phyloP scores from a whole-genome alignment of 2,329 filamentous ascomycete genomes.

The Trematosphaeria pertusa region DNA sequence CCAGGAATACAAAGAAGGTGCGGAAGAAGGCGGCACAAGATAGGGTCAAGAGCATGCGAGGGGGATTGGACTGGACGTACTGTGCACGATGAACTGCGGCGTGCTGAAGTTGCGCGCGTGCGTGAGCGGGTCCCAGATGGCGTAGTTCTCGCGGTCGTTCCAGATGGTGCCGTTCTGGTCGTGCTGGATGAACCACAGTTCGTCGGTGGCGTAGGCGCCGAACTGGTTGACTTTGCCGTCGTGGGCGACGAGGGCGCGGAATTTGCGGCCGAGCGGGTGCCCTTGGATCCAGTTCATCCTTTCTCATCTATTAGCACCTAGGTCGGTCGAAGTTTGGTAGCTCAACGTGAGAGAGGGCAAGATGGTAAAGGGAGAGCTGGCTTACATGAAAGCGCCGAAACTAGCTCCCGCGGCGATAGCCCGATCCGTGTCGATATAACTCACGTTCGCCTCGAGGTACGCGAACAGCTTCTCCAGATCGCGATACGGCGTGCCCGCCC shows the following conservation, averaged over 20 bases:
- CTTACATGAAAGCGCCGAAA: slow-evolving; percentile 52
- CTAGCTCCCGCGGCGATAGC: slow-evolving; percentile 75
- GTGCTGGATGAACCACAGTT: slow-evolving; percentile 60
- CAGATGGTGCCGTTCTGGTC: slow-evolving; percentile 51
- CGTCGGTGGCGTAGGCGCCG: slow-evolving; percentile 57
- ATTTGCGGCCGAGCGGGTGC: slow-evolving; percentile 78
- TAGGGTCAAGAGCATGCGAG: too few relatives aligned
- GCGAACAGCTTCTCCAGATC: slow-evolving; percentile 83
- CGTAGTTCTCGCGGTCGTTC: slow-evolving; percentile 57
- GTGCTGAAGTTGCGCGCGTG: slow-evolving; percentile 76
- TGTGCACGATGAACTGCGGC: slow-evolving; percentile 89
- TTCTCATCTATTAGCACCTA: too few relatives aligned
- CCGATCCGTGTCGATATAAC: slow-evolving; percentile 72
- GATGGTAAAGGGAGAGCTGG: too few relatives aligned
- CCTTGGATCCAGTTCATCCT: slow-evolving; percentile 83
- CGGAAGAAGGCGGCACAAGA: too few relatives aligned
- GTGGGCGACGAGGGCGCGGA: slow-evolving; percentile 87
- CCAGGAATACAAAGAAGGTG: neutral
- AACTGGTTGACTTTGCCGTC: slow-evolving; percentile 77
- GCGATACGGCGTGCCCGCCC: slow-evolving; percentile 83
- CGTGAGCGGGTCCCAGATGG: slow-evolving; percentile 64
- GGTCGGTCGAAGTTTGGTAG: too few relatives aligned
- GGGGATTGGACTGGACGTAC: slow-evolving; percentile 35
- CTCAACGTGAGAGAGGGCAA: too few relatives aligned
- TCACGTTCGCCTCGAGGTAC: slow-evolving; percentile 70